Conservation (phyloP, 2,329 filamentous ascomycete species). For the Tolypocladium ophioglossoides region DNA sequence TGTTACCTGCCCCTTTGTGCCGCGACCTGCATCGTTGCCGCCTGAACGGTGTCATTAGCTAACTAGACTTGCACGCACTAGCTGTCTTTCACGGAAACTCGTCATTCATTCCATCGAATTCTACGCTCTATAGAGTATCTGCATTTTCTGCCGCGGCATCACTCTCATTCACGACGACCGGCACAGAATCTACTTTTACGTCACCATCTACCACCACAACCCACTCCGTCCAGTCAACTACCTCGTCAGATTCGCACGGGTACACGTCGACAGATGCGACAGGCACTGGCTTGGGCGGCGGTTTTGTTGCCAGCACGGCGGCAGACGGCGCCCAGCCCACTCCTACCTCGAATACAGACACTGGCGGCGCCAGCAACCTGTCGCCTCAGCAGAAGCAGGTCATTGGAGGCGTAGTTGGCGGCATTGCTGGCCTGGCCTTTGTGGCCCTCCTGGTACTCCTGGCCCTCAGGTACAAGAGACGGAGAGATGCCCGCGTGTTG, state of each 20-base stretch:
- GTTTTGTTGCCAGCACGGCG: not conserved
- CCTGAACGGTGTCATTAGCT: not conserved
- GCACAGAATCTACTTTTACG: not conserved
- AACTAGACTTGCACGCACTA: not conserved
- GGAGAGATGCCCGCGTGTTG: slow-evolving; percentile 30
- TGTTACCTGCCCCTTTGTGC: not conserved
- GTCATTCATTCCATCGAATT: slow-evolving; percentile 1
- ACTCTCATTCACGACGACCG: not conserved
- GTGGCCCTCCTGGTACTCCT: slow-evolving; percentile 43
- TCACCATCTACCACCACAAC: slow-evolving; percentile 2
- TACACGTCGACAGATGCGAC: not conserved
- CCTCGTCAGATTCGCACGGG: not conserved
- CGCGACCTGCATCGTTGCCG: not conserved
- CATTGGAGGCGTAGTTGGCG: slow-evolving; percentile 46
- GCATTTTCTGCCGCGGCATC: not conserved
- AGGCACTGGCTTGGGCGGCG: not conserved
- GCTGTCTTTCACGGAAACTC: slow-evolving; percentile 3
- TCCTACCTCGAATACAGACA: slow-evolving; percentile 8
- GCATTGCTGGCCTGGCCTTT: slow-evolving; percentile 47
- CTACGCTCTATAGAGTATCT: slow-evolving; percentile 1
- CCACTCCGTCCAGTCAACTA: not conserved
- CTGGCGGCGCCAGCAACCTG: slow-evolving; percentile 12
- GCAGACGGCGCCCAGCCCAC: slow-evolving; percentile 7
- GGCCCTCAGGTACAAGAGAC: slow-evolving; percentile 45
- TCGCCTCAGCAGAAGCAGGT: slow-evolving; percentile 27